A percentile compares a stretch with the other conserved stretches of the same genome.
These are phyloP conservation scores for Ophiostoma ulmi DNA, from an alignment of 2,329 filamentous ascomycete genomes.

Conservation along the genomic window DNA sequence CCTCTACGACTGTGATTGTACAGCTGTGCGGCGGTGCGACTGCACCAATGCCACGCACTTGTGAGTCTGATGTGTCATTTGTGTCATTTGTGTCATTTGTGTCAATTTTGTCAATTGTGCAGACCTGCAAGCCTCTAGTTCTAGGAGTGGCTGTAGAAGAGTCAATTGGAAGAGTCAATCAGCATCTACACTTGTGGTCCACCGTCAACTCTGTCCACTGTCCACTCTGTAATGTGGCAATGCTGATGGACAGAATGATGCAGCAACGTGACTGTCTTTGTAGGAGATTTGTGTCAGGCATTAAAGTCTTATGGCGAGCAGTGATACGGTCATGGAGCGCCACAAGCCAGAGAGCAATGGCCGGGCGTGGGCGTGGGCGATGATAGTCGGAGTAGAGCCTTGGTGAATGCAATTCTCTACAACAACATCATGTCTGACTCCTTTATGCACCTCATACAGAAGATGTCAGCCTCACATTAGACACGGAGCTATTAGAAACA, in stretches of 20 bases:
- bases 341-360: not conserved
- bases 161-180: too few relatives aligned
- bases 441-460: not conserved
- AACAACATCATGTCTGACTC: too few relatives aligned
- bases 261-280: constrained; percentile 1
- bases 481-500: too few relatives aligned
- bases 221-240: not conserved
- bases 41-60: too few relatives aligned
- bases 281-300: too few relatives aligned
- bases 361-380: too few relatives aligned
- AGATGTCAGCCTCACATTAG: not conserved
- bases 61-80: not conserved
- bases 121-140: too few relatives aligned
- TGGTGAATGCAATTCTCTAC: too few relatives aligned
- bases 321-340: not conserved
- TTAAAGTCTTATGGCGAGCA: not conserved
- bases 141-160: too few relatives aligned
- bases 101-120: not conserved
- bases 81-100: not conserved
- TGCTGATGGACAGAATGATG: constrained; percentile 3
- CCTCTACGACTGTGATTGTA: too few relatives aligned
- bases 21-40: not conserved
- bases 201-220: not conserved
- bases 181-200: too few relatives aligned
- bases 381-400: too few relatives aligned